Conservation (phyloP, 2,329 filamentous ascomycete genomes). For the Didymella segeticola region DNA sequence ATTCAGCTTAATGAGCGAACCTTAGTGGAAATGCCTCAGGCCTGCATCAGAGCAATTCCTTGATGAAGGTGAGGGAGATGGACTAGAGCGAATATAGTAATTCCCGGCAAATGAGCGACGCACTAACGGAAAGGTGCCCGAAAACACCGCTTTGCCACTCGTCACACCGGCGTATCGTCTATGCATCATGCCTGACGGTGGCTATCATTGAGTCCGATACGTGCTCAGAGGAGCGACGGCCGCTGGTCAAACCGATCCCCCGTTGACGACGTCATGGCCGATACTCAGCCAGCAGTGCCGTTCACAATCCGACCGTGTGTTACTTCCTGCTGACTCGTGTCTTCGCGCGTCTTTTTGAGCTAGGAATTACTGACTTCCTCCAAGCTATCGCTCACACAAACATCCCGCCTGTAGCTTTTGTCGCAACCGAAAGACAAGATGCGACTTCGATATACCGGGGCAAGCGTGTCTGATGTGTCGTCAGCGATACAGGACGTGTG, state of each 20-base stretch:
- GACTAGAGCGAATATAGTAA: neutral
- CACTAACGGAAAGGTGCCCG: neutral
- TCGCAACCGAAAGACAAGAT: conserved; percentile 23
- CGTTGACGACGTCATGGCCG: conserved; percentile 1
- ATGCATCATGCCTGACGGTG: neutral
- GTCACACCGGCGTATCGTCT: neutral
- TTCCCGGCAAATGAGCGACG: neutral
- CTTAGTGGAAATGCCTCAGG: too few relatives aligned
- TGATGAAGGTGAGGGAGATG: too few relatives aligned
- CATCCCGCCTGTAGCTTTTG: conserved; percentile 23
- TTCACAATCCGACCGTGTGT: conserved; percentile 18
- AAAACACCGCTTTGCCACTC: neutral
- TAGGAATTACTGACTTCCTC: neutral
- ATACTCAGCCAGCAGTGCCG: neutral
- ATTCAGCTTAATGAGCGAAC: too few relatives aligned
- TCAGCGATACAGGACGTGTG: conserved; percentile 19
- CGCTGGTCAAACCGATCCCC: neutral
- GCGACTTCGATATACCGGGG: conserved; percentile 22
- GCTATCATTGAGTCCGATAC: neutral
- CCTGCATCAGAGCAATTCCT: too few relatives aligned
- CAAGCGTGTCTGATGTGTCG: conserved; percentile 26
- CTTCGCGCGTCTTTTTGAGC: neutral
- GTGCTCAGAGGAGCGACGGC: neutral
- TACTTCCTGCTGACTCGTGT: neutral
- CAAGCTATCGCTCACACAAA: conserved; percentile 18